These are phyloP conservation scores for Ploettnerulaceae sp. DNA, from an alignment of 2,329 filamentous ascomycete genomes.

Conservation along the genomic window DNA sequence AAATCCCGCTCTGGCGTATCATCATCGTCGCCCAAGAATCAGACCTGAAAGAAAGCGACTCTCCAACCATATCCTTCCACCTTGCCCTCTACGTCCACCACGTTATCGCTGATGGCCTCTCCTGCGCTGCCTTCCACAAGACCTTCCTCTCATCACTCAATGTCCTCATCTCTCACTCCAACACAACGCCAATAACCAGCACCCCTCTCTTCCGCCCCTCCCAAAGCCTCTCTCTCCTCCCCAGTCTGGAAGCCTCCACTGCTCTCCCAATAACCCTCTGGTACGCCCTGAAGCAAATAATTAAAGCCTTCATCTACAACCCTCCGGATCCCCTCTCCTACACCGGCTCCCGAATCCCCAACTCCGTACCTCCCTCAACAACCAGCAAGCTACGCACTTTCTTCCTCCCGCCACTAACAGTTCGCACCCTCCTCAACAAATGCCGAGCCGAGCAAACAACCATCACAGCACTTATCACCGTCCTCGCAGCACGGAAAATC, in stretches of 20 bases:
- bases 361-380: background rate
- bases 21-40: slow-evolving; percentile 8
- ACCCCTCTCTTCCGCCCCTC: slow-evolving; percentile 20
- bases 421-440: slow-evolving; percentile 12
- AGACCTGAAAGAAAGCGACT: background rate
- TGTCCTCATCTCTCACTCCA: slow-evolving; percentile 14
- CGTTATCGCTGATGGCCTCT: slow-evolving; percentile 47
- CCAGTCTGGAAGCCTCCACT: slow-evolving; percentile 20
- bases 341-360: slow-evolving; percentile 14
- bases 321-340: slow-evolving; percentile 12
- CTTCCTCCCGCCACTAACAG: slow-evolving; percentile 3
- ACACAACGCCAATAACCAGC: background rate
- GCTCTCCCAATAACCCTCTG: slow-evolving; percentile 35
- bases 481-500: slow-evolving; percentile 18
- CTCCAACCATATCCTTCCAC: slow-evolving; percentile 7
- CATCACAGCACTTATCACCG: slow-evolving; percentile 18
- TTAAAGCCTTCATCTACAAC: slow-evolving; percentile 35
- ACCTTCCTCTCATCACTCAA: slow-evolving; percentile 43
- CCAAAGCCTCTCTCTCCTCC: slow-evolving; percentile 24
- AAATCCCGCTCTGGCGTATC: slow-evolving; percentile 20
- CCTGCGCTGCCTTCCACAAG: slow-evolving; percentile 46
- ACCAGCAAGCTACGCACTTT: slow-evolving; percentile 14
- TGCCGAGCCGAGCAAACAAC: slow-evolving; percentile 21
- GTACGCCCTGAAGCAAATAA: slow-evolving; percentile 41
- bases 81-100: slow-evolving; percentile 50